Evolutionary conservation across 2,329 filamentous ascomycete species (phyloP).

Genomic region (Botrytis porri): DNA sequence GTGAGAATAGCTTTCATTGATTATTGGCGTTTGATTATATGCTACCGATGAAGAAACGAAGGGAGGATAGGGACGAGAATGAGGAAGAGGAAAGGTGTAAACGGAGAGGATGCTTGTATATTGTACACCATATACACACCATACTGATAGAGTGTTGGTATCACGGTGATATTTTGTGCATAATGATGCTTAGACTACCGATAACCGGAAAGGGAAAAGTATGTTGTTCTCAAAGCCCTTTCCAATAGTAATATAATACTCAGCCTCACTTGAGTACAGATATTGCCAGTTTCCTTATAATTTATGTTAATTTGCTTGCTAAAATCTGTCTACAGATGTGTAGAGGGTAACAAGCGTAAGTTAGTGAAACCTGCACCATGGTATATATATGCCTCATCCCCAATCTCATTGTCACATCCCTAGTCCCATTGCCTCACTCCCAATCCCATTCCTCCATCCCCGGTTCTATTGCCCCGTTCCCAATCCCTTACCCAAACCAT

Average conservation of each 20-base stretch:
- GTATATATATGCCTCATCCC: background rate
- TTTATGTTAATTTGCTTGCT: background rate
- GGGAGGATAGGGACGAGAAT: background rate
- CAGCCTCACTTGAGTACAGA: background rate
- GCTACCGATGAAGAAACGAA: background rate
- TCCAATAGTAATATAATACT: background rate
- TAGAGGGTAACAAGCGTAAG: background rate
- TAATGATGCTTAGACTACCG: background rate
- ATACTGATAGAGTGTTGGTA: background rate
- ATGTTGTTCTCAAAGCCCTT: background rate
- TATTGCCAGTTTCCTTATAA: background rate
- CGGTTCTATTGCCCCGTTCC: too few relatives aligned
- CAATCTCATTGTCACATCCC: too few relatives aligned
- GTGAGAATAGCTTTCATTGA: too few relatives aligned
- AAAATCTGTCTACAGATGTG: background rate
- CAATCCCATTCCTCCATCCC: too few relatives aligned
- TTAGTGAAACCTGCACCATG: background rate
- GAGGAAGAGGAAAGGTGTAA: too few relatives aligned
- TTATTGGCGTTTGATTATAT: background rate
- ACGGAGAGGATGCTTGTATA: background rate
- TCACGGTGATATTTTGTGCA: background rate
- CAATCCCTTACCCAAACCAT: background rate
- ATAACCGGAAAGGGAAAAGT: background rate
- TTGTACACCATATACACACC: background rate
- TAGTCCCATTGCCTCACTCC: background rate